Base-by-base conservation (phyloP, 2,329 filamentous ascomycete genomes). In the Colletotrichum kahawae region DNA sequence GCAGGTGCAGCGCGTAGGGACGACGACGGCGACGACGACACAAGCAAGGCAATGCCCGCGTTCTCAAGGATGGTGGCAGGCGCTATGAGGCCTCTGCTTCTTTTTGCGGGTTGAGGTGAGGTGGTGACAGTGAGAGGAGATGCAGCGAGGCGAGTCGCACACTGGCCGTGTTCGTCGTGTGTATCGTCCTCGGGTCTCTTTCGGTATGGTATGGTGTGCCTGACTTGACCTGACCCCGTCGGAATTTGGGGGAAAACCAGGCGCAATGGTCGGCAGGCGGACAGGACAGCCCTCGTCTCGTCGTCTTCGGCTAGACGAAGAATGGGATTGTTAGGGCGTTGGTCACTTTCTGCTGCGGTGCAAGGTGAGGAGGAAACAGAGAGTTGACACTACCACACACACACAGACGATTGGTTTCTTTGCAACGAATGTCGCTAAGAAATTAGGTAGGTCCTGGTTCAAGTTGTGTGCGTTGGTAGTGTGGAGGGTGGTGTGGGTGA, bases 81-180 rank as follows among this genome's bases (percentile, higher is more conserved):
- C 65, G n/a, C 21, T 31, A n/a, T 54, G 33, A 34, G 70, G 65
- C 16, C 65, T 69, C 33, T 69, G 65, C 31, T 72, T 43, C 56
- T 60, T 29, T 31, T 31, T 8, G 21, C 64, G 38, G 64, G 21
- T 70, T 29, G 54, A 56, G 21, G 27, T 34, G 16, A 54, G 70
- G 29, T 54, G 18, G n/a, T 7, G 65, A 67, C 65, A 67, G 48
- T 24, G 31, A 59, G 33, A 59, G 5, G 10, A n/a, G 43, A 12
- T 18, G 29, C 16, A 48, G 64, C 21, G 31, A 54, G 48, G 63
- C 67, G 59, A 74, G 71, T 74, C 67, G 67, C 36, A 74, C 34
- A 56, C 34, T 60, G 54, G 70, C 68, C 70, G 70, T 64, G 63
- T 74, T 74, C 63, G 73, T 67, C 34, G 64, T 57, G 62, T 66